Evolutionary conservation across 139 green algal species (phyloP), one percentile per base, ranked within the genome.

Genomic region (Limnomonas spitsbergensis): DNA sequence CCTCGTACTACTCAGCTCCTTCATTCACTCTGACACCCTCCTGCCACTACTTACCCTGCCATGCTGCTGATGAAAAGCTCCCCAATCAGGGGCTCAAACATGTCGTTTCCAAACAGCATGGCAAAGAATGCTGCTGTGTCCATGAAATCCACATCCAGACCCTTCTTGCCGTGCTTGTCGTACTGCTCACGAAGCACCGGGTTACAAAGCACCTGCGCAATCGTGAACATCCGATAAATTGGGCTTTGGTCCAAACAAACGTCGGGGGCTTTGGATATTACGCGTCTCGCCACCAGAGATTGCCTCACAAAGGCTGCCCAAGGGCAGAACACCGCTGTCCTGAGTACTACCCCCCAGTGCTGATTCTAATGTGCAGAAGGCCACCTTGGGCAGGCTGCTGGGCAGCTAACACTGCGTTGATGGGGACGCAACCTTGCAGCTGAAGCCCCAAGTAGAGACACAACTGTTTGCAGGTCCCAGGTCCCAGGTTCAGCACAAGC

Each of bases 51-150:
- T 32, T 32, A 37, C 14, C 56, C 56, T 70, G 56, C 56, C 56
- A 24, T 70, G 56, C 24, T 70, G 56, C 56, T 24, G 56, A 97
- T 87, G 39, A 91, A 80, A n/a, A 97, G 90, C 87, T 97, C 93
- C 0, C 93, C 93, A 24, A 94, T 85, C 29, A 91, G 79, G 31
- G 92, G 89, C 68, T 93, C 87, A 76, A 95, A 95, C 75, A 82
- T 74, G 67, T 97, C 92, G 69, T 77, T 90, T 71, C 93, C 93
- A 85, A 97, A 97, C 27, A 97, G 88, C 84, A 92, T 92, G 53
- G 80, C 86, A 82, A 97, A 97, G 79, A 97, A 94, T 34, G 88
- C 84, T 14, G 83, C 82, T 6, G 81, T 75, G 37, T 97, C 92
- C 82, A 97, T 90, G 81, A 96, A 95, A 75, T 94, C 91, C 24